Base-by-base conservation (phyloP, 2,329 filamentous ascomycete genomes). In the Exutisphaerella laricina region DNA sequence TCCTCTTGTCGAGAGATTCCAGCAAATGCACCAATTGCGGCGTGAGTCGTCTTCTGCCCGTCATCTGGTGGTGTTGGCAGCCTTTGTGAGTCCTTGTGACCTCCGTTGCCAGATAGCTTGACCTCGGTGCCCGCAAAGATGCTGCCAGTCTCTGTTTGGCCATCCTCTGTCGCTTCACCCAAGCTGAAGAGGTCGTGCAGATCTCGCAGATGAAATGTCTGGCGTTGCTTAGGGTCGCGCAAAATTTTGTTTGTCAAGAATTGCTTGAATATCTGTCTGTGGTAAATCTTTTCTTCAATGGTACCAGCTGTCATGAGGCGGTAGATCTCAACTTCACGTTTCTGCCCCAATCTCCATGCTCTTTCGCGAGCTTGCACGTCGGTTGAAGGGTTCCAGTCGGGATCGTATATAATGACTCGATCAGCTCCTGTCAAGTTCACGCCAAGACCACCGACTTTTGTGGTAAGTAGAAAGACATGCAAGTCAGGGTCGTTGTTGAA, bases 251-350 rank as follows among this genome's bases (percentile, higher is more conserved):
- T 95, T 3, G 88, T 92, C 49, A 98, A 74, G 60, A 97, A 96
- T 57, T 97, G 90, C 66, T 98, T 98, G 73, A 94, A 98, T 38
- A 98, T 92, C 60, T 98, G 92, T 12, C 94, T 84, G 64, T 98
- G 90, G 51, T 97, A 98, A 21, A 98, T 98, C 70, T 98, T 98
- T 66, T 98, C 92, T 61, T 98, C 92, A 17, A 98, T 98, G 0
- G 94, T 98, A 1, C 92, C 92, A 4, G 90, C 88, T 3, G 88
- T 95, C 85, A 98, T 94, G n/a, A 98, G 74, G 25, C 94, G 84
- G 63, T 96, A 98, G 16, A 98, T 95, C 4, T 88, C 89, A 20
- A 98, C 92, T 35, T 95, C 88, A 41, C 85, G 83, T 65, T 94
- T 96, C 68, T 98, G 92, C 0, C 92, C 92, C 2, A 98, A 70